phyloP scores from a whole-genome alignment of 2,329 filamentous ascomycete species.

The Blastomyces parvus region DNA sequence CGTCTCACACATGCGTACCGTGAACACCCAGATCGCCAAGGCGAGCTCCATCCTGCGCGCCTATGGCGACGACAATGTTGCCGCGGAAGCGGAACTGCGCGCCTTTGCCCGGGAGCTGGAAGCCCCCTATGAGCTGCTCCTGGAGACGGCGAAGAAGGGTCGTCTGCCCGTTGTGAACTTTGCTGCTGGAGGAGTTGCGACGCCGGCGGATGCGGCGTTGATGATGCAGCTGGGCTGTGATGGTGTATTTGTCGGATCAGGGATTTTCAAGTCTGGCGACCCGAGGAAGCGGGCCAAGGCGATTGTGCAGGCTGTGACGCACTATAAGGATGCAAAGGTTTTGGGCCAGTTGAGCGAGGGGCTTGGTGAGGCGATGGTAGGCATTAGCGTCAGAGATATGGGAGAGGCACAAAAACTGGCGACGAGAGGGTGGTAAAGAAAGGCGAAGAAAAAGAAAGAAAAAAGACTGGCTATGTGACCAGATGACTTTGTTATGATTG shows the following conservation, averaged over 20 bases:
- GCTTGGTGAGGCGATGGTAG: conserved; percentile 96
- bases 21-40: conserved; percentile 69
- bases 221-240: conserved; percentile 99
- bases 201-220: conserved; percentile 88
- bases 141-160: conserved; percentile 77
- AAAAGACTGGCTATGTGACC: not conserved
- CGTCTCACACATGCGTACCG: conserved; percentile 87
- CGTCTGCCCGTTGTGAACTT: conserved; percentile 95
- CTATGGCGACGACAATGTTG: conserved; percentile 15
- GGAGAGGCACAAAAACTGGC: conserved; percentile 68
- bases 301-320: conserved; percentile 88
- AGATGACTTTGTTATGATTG: not conserved
- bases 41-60: conserved; percentile 49
- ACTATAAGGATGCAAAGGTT: conserved; percentile 76
- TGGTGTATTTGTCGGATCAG: conserved; percentile 91
- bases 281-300: conserved; percentile 82
- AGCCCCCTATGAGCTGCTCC: conserved; percentile 66
- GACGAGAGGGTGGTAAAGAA: conserved; percentile 66
- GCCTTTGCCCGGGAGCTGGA: conserved; percentile 73
- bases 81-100: conserved; percentile 61
- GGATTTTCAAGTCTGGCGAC: conserved; percentile 95
- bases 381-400: conserved; percentile 78
- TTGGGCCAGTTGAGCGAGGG: conserved; percentile 80
- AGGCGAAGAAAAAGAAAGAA: not conserved
- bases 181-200: conserved; percentile 97